phyloP scores from a whole-genome alignment of 2,329 filamentous ascomycete species.

The Periglandula ipomoeae region DNA sequence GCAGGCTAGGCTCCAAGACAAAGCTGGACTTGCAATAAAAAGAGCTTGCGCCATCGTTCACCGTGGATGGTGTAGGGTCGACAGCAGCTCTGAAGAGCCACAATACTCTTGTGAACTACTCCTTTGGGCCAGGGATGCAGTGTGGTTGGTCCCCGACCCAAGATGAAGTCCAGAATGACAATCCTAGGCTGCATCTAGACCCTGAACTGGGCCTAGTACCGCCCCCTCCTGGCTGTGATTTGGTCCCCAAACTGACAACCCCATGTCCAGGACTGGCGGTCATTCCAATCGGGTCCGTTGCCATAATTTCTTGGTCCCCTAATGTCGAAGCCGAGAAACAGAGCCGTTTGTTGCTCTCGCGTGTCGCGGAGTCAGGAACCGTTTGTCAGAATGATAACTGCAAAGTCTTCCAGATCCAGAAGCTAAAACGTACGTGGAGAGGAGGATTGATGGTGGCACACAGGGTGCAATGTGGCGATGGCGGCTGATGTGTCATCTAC shows the following conservation, averaged over 20 bases:
- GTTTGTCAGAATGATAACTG: neutral
- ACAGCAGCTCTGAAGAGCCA: neutral
- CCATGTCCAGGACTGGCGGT: neutral
- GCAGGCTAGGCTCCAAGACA: too few species aligned
- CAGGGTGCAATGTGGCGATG: neutral
- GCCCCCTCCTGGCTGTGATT: neutral
- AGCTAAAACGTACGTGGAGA: neutral
- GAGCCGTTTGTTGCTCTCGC: too few species aligned
- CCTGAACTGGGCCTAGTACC: neutral
- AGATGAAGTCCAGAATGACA: neutral
- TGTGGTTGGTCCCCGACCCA: too few species aligned
- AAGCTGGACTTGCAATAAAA: neutral
- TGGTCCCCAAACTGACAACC: too few species aligned
- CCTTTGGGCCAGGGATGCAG: conserved; percentile 2
- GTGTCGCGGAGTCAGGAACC: neutral
- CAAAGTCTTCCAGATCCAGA: neutral
- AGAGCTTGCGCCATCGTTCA: neutral
- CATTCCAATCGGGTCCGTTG: conserved; percentile 3
- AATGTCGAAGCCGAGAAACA: neutral
- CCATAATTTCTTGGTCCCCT: neutral
- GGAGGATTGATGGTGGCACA: neutral
- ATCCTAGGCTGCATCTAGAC: too few species aligned
- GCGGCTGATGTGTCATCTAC: neutral
- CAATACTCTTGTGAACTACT: neutral
- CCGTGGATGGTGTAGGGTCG: too few species aligned